A percentile compares a stretch with the other conserved stretches of the same genome.
Evolutionary conservation across 2,329 filamentous ascomycete genomes (phyloP).

Genomic region (Penicillium sp.): DNA sequence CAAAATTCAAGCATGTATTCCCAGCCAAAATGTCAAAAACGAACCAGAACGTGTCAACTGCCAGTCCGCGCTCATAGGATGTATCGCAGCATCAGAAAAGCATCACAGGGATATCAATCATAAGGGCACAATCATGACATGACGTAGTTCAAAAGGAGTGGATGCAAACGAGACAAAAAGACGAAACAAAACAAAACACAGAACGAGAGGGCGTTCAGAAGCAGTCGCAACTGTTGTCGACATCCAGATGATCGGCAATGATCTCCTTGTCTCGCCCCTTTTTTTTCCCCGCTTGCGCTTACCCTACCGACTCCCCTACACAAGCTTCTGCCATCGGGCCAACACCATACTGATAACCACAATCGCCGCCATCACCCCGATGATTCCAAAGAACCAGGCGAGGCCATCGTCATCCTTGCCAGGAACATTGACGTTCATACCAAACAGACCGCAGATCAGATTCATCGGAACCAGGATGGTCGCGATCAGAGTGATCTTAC

Average conservation of each 20-base stretch:
- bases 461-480: slow-evolving; percentile 96
- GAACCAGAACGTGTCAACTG: no score
- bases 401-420: slow-evolving; percentile 32
- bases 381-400: slow-evolving; percentile 46
- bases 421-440: slow-evolving; percentile 48
- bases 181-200: not conserved
- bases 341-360: slow-evolving; percentile 34
- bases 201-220: not conserved
- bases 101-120: no score
- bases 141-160: no score
- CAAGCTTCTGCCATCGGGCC: slow-evolving; percentile 39
- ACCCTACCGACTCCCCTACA: slow-evolving; percentile 19
- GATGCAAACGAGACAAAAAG: not conserved
- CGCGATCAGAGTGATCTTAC: slow-evolving; percentile 90
- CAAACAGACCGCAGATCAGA: slow-evolving; percentile 63
- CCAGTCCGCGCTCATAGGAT: no score
- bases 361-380: slow-evolving; percentile 42
- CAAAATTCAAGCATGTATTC: no score
- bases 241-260: no score
- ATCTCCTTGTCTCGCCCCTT: no score
- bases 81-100: no score
- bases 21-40: no score
- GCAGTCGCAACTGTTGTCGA: no score
- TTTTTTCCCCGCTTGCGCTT: no score
- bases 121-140: no score